Percentiles rank a stretch among this genome's conserved stretches.
Evolutionary conservation across 2,329 filamentous ascomycete genomes (phyloP).

Genomic region (Pseudovirgaria hyperparasitica): DNA sequence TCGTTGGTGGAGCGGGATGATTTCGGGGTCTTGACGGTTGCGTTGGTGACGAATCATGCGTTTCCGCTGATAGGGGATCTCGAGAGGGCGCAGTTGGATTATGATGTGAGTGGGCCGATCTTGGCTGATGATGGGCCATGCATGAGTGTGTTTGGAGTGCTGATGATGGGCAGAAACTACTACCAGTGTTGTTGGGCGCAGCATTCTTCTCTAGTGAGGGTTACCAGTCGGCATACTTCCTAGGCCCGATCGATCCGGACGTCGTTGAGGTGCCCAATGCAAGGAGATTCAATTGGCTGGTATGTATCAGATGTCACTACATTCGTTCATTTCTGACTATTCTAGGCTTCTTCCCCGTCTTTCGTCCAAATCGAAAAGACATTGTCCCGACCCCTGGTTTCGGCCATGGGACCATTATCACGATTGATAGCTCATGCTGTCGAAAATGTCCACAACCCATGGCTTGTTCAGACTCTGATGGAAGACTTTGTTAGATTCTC

Average conservation of each 20-base stretch:
- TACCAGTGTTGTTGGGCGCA: slow-evolving; percentile 56
- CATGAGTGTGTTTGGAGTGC: too few species aligned
- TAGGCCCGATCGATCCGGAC: slow-evolving; percentile 57
- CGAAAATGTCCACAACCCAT: slow-evolving; percentile 40
- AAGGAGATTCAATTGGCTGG: slow-evolving; percentile 51
- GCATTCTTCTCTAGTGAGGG: slow-evolving; percentile 60
- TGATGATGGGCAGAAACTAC: slow-evolving; percentile 34
- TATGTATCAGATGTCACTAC: slow-evolving; percentile 4
- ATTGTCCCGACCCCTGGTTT: slow-evolving; percentile 47
- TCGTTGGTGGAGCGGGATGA: slow-evolving; percentile 49
- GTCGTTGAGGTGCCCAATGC: slow-evolving; percentile 41
- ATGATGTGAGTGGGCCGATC: slow-evolving; percentile 31
- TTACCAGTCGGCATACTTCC: slow-evolving; percentile 62
- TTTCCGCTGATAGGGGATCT: slow-evolving; percentile 57
- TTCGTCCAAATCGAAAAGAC: slow-evolving; percentile 47
- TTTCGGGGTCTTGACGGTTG: slow-evolving; percentile 37
- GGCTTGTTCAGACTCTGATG: slow-evolving; percentile 39
- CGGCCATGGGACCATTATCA: slow-evolving; percentile 55
- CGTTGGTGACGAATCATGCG: slow-evolving; percentile 62
- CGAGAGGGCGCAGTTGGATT: slow-evolving; percentile 48
- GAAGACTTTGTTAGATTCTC: slow-evolving; percentile 58
- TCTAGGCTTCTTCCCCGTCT: slow-evolving; percentile 41
- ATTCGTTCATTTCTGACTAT: slow-evolving; percentile 4
- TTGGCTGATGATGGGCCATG: slow-evolving; percentile 2
- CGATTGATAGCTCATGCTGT: slow-evolving; percentile 52